Evolutionary conservation across 2,329 filamentous ascomycete genomes (phyloP), one percentile per base, ranked within the genome.

Genomic region (Furcasterigmium furcatum): DNA sequence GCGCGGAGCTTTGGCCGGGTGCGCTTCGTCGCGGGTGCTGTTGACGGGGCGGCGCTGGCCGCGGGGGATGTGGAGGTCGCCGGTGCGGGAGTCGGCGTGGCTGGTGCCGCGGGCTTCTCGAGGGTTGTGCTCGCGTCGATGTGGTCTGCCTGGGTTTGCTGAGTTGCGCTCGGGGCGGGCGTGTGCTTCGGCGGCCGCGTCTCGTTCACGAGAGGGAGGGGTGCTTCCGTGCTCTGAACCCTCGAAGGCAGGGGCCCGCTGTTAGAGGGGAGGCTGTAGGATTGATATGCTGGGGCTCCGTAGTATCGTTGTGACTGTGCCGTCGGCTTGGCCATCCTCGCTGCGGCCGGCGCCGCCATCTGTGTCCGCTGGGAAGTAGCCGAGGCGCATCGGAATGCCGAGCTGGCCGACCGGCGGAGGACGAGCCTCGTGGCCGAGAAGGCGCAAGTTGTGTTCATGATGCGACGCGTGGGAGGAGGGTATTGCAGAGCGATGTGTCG

Each of bases 1-100:
- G 64, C 53, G 38, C 85, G 79, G 25, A 95, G 75, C 62, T 85
- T 91, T 53, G 64, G 63, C 3, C 71, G 69, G 8, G 57, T 57
- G n/a, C 58, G 53, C 30, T 59, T 77, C 16, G 74, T 61, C 12
- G 71, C 52, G 36, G 68, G 57, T 43, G 73, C 69, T 4, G 67
- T 47, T 27, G 69, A 47, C 25, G 62, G 30, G 1, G 54, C 10
- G 9, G 49, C 34, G 14, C 46, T 38, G 7, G 48, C 18, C 10
- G 41, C 39, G 13, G 38, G 36, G 8, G 39, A 9, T 21, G 46
- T 24, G 14, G 47, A 29, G 58, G 58, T 4, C 4, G 42, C 16
- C 38, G 38, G 19, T 22, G 38, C 18, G 6, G 46, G 18, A 13
- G 48, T 6, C 22, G 48, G 41, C 40, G 45, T 36, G 5, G 34